Evolutionary conservation across 2,329 filamentous ascomycete species (phyloP), one percentile per base, ranked within the genome.

Genomic region (Fusarium phyllophilum): DNA sequence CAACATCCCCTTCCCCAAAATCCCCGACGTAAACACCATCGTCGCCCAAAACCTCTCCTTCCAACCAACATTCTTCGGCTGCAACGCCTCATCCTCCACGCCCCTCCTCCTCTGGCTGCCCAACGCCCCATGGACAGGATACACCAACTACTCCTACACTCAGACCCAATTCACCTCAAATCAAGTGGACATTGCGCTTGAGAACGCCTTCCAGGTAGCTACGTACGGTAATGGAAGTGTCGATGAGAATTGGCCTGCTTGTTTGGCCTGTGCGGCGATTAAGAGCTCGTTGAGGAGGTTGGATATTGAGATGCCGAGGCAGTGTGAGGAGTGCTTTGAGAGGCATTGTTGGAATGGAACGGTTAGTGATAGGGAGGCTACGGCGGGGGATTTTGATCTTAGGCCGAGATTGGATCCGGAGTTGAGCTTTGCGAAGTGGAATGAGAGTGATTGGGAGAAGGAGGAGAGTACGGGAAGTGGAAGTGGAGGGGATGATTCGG

Each of bases 231-330:
- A 97, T 80, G 89, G 88, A 31, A 94, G 93, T 0, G 76, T 91
- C 3, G 91, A 96, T 79, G 75, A 81, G 3, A 81, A 90, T 44
- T 97, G 94, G 94, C 87, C 91, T 0, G 86, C 90, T 0, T 97
- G 95, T 75, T 90, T 96, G 3, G 94, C 91, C 4, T 97, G 95
- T 80, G 94, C 94, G 1, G 90, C 95, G 10, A 85, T 97, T 15
- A 89, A 87, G 60, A 88, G 94, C 39, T 93, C 90, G 57, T 85
- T 94, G 65, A 84, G 89, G 64, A 68, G 79, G 1, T 12, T 73
- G 9, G 51, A 57, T 8, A 62, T 77, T 3, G 58, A 75, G 3
- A 6, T 76, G 9, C 79, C 78, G 1, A 58, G 36, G 7, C 72
- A 79, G 31, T 80, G 78, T 46, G 63, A 66, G 15, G 41, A 74